Base-by-base conservation (phyloP, 1,139 yeast genomes). In the Diutina siamensis region DNA sequence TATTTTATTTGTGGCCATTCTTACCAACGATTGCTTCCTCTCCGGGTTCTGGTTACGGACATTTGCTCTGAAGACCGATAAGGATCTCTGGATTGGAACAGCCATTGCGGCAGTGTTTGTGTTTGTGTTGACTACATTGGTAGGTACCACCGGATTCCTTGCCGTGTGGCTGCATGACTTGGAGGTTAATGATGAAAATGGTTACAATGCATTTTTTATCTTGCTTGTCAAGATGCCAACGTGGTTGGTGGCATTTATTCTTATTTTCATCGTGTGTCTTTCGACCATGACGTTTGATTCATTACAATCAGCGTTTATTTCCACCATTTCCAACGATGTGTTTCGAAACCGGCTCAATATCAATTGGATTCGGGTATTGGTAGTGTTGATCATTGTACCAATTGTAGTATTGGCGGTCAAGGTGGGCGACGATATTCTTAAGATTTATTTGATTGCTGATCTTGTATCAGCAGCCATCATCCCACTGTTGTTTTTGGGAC, bases 1-100 rank as follows among this genome's bases (percentile, higher is more conserved):
- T 61, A 88, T 89, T 52, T 68, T 89, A 50, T 76, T 83, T 10
- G 82, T 89, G 41, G 97, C 97, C 27, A 83, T 89, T 57, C 74
- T 87, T 46, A 85, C 97, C 38, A 89, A 89, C 56, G 96, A 87
- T 58, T 79, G 89, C 57, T 88, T 89, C 61, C 68, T 89, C 74
- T 78, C 95, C 33, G 95, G 95, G 0, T 88, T 88, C 60, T 89
- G 97, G 97, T 67, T 89, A 52, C 73, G 97, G 57, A 84, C 97
- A 0, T 89, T 89, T 68, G 95, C 97, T 3, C 82, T 95, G 15
- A 76, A 78, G 51, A 67, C 88, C 10, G 78, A 87, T 61, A 78
- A 71, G 55, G 96, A 88, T 57, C 71, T 89, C 55, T 64, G 75
- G 61, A 74, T 85, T 53, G 94, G 94, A 20, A 78, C 89, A 47